Conservation (phyloP, 2,329 filamentous ascomycete species). For the Alternaria sp. region DNA sequence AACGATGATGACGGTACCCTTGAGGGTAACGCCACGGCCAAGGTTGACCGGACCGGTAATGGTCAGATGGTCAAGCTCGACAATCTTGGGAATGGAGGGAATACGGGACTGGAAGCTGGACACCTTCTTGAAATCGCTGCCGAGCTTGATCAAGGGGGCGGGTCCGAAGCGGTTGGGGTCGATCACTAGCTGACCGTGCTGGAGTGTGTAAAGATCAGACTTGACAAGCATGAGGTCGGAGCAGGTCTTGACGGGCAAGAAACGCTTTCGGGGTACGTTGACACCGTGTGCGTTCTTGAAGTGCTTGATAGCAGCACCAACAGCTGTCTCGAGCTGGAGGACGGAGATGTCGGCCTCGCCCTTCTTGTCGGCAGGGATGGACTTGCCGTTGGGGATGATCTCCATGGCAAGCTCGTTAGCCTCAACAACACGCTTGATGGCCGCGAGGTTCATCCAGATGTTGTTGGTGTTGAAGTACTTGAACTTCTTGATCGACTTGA, state of each 20-base stretch:
- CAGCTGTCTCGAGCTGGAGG: conserved; percentile 97
- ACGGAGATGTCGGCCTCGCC: conserved; percentile 98
- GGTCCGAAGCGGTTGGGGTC: conserved; percentile 96
- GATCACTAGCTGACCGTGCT: conserved; percentile 98
- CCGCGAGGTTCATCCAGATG: conserved; percentile 98
- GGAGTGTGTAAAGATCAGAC: conserved; percentile 97
- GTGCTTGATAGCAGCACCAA: conserved; percentile 97
- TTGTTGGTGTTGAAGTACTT: conserved; percentile 99
- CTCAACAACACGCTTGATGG: conserved; percentile 98
- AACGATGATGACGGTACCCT: conserved; percentile 99
- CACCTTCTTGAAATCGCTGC: conserved; percentile 99
- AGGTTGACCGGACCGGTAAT: conserved; percentile 98
- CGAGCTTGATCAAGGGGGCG: conserved; percentile 97
- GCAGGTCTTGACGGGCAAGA: conserved; percentile 99
- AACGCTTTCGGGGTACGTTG: conserved; percentile 95
- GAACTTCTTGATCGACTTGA: conserved; percentile 99
- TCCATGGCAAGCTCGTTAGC: conserved; percentile 99
- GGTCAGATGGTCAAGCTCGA: conserved; percentile 92
- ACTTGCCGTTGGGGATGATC: conserved; percentile 99
- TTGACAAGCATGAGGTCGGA: conserved; percentile 99
- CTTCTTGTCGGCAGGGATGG: conserved; percentile 98
- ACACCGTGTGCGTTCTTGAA: conserved; percentile 99
- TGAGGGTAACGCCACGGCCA: conserved; percentile 91
- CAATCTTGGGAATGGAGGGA: conserved; percentile 85
- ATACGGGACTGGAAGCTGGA: conserved; percentile 94